Base-by-base conservation (phyloP, 106 monocot genomes). In the Dactylorhiza incarnata region DNA sequence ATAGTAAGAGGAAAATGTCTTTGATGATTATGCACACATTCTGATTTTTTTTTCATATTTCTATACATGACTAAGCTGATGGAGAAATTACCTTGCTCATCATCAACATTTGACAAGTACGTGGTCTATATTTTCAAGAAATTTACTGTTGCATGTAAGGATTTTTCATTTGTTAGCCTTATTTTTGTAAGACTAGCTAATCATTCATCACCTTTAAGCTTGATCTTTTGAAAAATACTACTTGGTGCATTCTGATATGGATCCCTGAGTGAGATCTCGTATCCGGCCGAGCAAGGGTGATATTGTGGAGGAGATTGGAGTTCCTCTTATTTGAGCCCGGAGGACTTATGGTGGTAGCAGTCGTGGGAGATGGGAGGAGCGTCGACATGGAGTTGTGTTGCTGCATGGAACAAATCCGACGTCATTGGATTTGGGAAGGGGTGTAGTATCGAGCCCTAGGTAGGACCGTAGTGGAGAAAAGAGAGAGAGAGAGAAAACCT, bases 31-130 rank as follows among this genome's bases (percentile, higher is more conserved):
- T 52, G 14, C 8, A 24, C 13, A 43, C 45, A 6, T 45, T 69
- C 45, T 69, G 69, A 12, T 69, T 7, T 69, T 9, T 51, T 52
- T 74, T 44, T 20, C 12, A 26, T 14, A 45, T 44, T 11, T n/a
- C 4, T 49, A 20, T 37, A 8, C 53, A 29, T 67, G 29, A 29
- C 47, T n/a, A 67, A 80, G 79, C 81, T 87, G 90, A 75, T 79
- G 73, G 80, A 73, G 43, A 48, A 82, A 58, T 75, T 68, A 78
- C 75, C 59, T 47, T 59, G 74, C 22, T 50, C 46, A 75, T 19
- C 59, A 78, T 73, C 47, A 56, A 26, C 26, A 66, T 69, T 50
- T 0, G 45, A 58, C 45, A 79, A 86, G 91, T 91, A 86, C 43
- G 68, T 24, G 26, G 20, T 78, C 26, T 73, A 47, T 8, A 51